A percentile compares a stretch with the other conserved stretches of the same genome.
These are phyloP conservation scores for Bertia moriformis DNA, from an alignment of 2,329 filamentous ascomycete species.

Conservation along the genomic window DNA sequence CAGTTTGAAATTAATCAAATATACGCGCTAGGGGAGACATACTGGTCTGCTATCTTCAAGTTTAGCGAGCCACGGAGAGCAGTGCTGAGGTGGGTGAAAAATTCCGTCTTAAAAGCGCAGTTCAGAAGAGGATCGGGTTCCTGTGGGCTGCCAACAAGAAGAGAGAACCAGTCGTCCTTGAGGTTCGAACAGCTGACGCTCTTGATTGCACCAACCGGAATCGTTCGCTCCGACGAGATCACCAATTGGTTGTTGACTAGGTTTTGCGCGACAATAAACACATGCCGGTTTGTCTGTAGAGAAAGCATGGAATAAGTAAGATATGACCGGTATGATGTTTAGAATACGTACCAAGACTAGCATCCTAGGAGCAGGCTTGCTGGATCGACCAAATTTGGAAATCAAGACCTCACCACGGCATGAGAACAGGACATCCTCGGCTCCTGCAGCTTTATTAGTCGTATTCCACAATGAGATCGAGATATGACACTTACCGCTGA, in stretches of 20 bases:
- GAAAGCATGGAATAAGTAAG: neutral
- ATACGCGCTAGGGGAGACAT: neutral
- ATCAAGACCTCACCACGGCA: slow-evolving; percentile 81
- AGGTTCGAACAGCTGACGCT: slow-evolving; percentile 67
- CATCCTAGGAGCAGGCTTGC: slow-evolving; percentile 76
- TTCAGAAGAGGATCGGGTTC: slow-evolving; percentile 87
- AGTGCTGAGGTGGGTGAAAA: slow-evolving; percentile 80
- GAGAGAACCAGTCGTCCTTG: slow-evolving; percentile 92
- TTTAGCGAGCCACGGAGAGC: slow-evolving; percentile 68
- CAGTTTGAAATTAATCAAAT: no score
- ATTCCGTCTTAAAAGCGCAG: slow-evolving; percentile 90
- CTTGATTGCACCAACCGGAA: slow-evolving; percentile 78
- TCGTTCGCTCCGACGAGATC: slow-evolving; percentile 67
- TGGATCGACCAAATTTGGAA: slow-evolving; percentile 89
- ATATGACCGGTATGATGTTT: no score
- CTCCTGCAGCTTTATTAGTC: no score
- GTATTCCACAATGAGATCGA: no score
- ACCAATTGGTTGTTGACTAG: slow-evolving; percentile 69
- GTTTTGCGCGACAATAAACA: slow-evolving; percentile 78
- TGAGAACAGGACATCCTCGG: slow-evolving; percentile 70
- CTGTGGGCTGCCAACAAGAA: slow-evolving; percentile 77
- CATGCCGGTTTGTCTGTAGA: slow-evolving; percentile 56
- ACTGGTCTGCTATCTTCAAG: slow-evolving; percentile 62
- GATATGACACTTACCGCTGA: slow-evolving; percentile 48
- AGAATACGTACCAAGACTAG: slow-evolving; percentile 48